These are phyloP conservation scores for Moesziomyces antarcticus DNA, from an alignment of 1,284 basidiomycete species.

Conservation along the genomic window DNA sequence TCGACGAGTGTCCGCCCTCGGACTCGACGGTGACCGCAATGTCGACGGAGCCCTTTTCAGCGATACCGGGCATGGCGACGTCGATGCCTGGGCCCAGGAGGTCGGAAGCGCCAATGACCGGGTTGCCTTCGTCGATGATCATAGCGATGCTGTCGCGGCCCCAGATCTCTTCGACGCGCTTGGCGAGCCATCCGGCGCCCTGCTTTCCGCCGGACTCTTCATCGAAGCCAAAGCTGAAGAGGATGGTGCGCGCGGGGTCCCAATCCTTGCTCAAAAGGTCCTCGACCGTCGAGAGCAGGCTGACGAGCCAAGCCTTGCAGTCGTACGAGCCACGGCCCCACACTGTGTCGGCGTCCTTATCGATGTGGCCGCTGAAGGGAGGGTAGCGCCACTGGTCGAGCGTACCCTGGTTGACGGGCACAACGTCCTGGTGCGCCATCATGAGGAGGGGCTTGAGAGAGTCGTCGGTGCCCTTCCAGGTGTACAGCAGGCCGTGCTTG, in stretches of 20 bases:
- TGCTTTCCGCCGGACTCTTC: conserved; percentile 71
- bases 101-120: conserved; percentile 39
- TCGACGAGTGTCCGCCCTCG: conserved; percentile 77
- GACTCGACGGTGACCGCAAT: conserved; percentile 62
- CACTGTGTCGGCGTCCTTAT: conserved; percentile 69
- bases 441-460: conserved; percentile 76
- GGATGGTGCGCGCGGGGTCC: conserved; percentile 70
- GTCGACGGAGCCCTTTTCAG: conserved; percentile 75
- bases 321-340: conserved; percentile 70
- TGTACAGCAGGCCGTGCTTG: conserved; percentile 76
- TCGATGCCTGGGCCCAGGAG: conserved; percentile 40
- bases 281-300: conserved; percentile 71
- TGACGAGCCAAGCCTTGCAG: conserved; percentile 70
- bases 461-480: conserved; percentile 74
- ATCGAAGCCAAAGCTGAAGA: conserved; percentile 78
- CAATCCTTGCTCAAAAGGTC: conserved; percentile 69
- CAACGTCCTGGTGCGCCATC: conserved; percentile 71
- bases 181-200: conserved; percentile 59
- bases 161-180: conserved; percentile 50
- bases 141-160: conserved; percentile 57
- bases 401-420: conserved; percentile 72
- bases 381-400: conserved; percentile 70
- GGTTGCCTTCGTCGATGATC: conserved; percentile 63
- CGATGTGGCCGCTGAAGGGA: conserved; percentile 71
- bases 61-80: conserved; percentile 71